Conservation (phyloP, 352 stramenopile genomes). For the Phytophthora capsici region DNA sequence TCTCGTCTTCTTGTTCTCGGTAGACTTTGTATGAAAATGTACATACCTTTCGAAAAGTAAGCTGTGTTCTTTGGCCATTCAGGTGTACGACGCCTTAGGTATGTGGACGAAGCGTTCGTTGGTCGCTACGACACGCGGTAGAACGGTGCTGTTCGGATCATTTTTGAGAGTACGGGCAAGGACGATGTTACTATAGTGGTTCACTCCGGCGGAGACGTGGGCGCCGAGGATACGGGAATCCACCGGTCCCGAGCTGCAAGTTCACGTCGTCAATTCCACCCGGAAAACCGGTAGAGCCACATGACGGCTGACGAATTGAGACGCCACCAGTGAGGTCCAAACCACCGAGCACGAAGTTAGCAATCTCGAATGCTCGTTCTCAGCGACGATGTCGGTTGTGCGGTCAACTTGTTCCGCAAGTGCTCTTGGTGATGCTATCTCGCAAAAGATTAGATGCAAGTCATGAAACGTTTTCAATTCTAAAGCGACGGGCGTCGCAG, state of each 20-base stretch:
- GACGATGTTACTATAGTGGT: slow-evolving; percentile 28
- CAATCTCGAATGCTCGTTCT: slow-evolving; percentile 47
- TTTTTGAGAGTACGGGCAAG: slow-evolving; percentile 46
- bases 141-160: slow-evolving; percentile 39
- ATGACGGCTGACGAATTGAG: slow-evolving; percentile 66
- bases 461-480: no score
- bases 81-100: slow-evolving; percentile 36
- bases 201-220: slow-evolving; percentile 42
- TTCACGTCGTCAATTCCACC: slow-evolving; percentile 55
- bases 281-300: slow-evolving; percentile 49
- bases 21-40: no score
- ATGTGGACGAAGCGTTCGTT: slow-evolving; percentile 44
- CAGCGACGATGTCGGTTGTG: slow-evolving; percentile 24
- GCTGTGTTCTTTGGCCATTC: no score
- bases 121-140: slow-evolving; percentile 50
- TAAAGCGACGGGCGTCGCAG: no score
- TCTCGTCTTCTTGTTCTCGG: no score
- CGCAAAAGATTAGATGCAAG: no score
- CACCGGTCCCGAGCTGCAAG: slow-evolving; percentile 33
- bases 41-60: no score
- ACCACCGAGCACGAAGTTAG: slow-evolving; percentile 44
- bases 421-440: no score
- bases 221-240: slow-evolving; percentile 43
- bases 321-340: slow-evolving; percentile 55
- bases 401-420: no score